Conservation (phyloP, 805 yeast genomes). For the Candida xiaguanensis region DNA sequence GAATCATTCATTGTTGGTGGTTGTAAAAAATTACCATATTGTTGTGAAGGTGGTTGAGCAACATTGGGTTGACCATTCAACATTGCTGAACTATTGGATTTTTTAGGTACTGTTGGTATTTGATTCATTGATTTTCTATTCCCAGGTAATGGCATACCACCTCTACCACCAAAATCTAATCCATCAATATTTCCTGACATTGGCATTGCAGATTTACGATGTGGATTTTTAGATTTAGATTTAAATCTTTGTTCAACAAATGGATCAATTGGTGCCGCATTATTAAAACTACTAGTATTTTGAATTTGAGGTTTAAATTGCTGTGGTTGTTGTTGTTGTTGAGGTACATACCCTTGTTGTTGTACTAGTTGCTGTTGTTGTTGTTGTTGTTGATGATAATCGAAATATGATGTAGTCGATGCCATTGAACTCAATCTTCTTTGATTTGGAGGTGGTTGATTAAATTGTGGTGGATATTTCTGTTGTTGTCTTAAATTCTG, state of each 20-base stretch:
- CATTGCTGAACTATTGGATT: conserved; percentile 13
- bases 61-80: conserved; percentile 4
- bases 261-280: conserved; percentile 25
- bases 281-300: conserved; percentile 7
- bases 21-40: conserved; percentile 14
- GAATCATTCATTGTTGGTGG: conserved; percentile 16
- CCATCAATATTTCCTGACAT: conserved; percentile 27
- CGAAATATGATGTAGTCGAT: conserved; percentile 2
- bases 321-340: conserved; percentile 13
- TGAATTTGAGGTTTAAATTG: conserved; percentile 13
- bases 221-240: conserved; percentile 15
- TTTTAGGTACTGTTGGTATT: conserved; percentile 3
- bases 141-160: conserved; percentile 36
- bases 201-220: conserved; percentile 34
- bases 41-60: conserved; percentile 10
- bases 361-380: conserved; percentile 9
- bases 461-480: conserved; percentile 13
- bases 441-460: conserved; percentile 8
- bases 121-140: conserved; percentile 10
- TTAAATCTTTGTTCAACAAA: conserved; percentile 22
- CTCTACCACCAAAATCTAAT: conserved; percentile 44
- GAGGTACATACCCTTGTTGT: conserved; percentile 8
- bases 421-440: conserved; percentile 9
- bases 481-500: conserved; percentile 19
- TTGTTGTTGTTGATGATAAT: conserved; percentile 15